These are phyloP conservation scores for Neurospora sp. DNA, from an alignment of 495 filamentous ascomycete species.

Conservation along the genomic window DNA sequence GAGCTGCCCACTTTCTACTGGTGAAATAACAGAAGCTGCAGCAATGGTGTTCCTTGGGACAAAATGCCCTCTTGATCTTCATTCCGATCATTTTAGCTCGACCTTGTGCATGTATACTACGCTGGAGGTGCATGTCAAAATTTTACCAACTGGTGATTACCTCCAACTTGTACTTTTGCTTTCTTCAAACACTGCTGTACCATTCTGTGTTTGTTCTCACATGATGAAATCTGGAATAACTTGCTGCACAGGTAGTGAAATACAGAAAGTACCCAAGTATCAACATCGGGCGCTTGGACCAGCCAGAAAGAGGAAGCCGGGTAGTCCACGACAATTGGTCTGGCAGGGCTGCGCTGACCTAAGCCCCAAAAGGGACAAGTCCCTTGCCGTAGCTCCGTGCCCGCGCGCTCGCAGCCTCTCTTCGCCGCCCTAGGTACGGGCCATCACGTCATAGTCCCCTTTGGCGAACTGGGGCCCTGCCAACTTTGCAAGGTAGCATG, in stretches of 20 bases:
- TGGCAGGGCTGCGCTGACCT: not conserved
- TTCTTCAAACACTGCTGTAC: not conserved
- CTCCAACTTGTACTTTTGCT: not conserved
- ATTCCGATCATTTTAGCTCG: not conserved
- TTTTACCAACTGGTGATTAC: not conserved
- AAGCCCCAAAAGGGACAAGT: not conserved
- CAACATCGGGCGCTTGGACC: not conserved
- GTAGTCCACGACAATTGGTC: not conserved
- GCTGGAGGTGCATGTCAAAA: not conserved
- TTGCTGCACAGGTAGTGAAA: not conserved
- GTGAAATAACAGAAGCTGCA: not conserved
- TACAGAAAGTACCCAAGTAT: not conserved
- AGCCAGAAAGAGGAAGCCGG: not conserved
- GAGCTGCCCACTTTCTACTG: not conserved
- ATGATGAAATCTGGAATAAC: not conserved
- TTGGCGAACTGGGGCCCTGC: constrained; percentile 14
- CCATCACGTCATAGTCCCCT: constrained; percentile 23
- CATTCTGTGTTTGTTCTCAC: not conserved
- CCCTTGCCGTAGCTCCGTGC: not conserved
- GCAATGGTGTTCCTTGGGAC: not conserved
- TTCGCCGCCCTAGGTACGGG: constrained; percentile 1
- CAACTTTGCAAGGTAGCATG: constrained; percentile 11
- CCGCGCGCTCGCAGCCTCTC: constrained; percentile 4
- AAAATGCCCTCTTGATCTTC: not conserved
- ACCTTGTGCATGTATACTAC: not conserved